Base-by-base conservation (phyloP, 306 rosid species). In the Oxytropis ochrocephala region DNA sequence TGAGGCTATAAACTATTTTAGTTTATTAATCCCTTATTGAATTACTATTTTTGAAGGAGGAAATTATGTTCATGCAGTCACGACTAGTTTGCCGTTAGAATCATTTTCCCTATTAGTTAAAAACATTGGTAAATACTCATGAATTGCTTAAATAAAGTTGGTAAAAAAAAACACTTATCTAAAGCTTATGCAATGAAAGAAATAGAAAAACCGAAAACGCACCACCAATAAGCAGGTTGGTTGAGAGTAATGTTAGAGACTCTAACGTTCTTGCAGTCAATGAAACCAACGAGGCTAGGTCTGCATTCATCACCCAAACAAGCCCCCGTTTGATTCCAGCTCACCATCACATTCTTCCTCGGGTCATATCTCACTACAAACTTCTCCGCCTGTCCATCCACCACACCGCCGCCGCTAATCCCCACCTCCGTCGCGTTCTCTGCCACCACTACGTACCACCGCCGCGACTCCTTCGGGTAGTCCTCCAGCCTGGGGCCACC, bases 161-260 rank as follows among this genome's bases (percentile, higher is more conserved):
- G 27, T 21, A 21, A 21, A 21, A 21, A 21, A 21, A 2, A 1
- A 21, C n/a, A n/a, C n/a, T n/a, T n/a, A n/a, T n/a, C n/a, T n/a
- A n/a, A n/a, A n/a, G 4, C 33, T 30, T 30, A 30, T 3, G 33
- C 5, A 5, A 30, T 30, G 33, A 30, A 30, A 30, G n/a, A n/a
- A n/a, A n/a, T n/a, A n/a, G n/a, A n/a, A n/a, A n/a, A n/a, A n/a
- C n/a, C n/a, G 18, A 36, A 59, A 13, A 44, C 56, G 8, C 24
- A 89, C 98, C 98, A 90, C 98, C 97, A 94, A 51, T 88, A 91
- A 56, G 98, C 98, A 3, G 98, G 97, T 46, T 88, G 80, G 11
- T 76, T 70, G 57, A 94, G 86, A 0, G 72, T 72, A 13, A 94
- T 48, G 38, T 94, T 81, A 70, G 80, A 85, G 75, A 94, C 59